Conservation (phyloP, 495 filamentous ascomycete genomes). For the Daldinia childiae region DNA sequence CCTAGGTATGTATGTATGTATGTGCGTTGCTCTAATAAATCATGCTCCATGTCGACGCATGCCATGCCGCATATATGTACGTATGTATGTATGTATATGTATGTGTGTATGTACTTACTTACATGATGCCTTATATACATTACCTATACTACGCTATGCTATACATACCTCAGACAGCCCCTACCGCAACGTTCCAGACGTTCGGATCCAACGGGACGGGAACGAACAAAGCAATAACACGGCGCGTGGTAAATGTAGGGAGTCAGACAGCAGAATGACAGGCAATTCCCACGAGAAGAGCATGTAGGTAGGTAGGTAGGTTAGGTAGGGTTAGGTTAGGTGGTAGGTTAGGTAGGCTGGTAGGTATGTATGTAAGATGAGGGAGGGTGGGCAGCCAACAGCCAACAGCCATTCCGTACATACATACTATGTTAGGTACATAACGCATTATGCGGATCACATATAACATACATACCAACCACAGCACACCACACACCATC, state of each 20-base stretch:
- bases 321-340: too few species aligned
- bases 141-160: background rate
- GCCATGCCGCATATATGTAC: background rate
- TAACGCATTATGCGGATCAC: background rate
- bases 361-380: background rate
- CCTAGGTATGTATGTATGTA: too few species aligned
- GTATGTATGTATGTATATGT: constrained; percentile 5
- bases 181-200: constrained; percentile 18
- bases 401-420: too few species aligned
- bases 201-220: constrained; percentile 32
- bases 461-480: too few species aligned
- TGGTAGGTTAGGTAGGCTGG: too few species aligned
- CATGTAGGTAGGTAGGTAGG: background rate
- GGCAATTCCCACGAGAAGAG: constrained; percentile 1
- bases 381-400: background rate
- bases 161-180: background rate
- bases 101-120: constrained; percentile 6
- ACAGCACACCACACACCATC: too few species aligned
- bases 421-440: too few species aligned
- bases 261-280: background rate
- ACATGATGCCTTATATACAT: constrained; percentile 7
- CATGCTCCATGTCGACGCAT: background rate
- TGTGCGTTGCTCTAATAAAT: background rate
- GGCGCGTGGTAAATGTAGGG: constrained; percentile 1
- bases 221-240: constrained; percentile 13